Base-by-base conservation (phyloP, 129 eudicot genomes). In the Sambucus nigra region DNA sequence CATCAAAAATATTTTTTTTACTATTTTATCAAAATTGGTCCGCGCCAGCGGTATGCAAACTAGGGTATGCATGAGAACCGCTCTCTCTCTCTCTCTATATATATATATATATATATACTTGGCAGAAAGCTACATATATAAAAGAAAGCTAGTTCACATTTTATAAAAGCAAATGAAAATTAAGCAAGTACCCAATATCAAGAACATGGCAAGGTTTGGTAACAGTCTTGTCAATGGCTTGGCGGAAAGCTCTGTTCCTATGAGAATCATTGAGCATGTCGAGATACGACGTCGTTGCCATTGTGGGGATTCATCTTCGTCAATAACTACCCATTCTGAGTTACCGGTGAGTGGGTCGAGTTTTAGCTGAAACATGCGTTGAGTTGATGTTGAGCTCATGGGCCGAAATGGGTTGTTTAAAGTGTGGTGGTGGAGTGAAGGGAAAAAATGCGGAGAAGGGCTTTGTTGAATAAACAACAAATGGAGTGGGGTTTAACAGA, bases 251-350 rank as follows among this genome's bases (percentile, higher is more conserved):
- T 53, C 47, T 66, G 76, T 89, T 89, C 47, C 97, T 75, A 0
- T 65, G 63, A 16, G 77, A 42, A 32, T 89, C 97, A 25, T 84
- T 88, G 57, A 88, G 97, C 97, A 88, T 88, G 63, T 88, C 95
- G 14, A 84, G 93, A 56, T 88, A 88, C 51, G 82, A 84, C 38
- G 97, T 88, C 16, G 75, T 65, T 1, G 81, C 88, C 32, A 88
- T 38, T 21, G 59, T 7, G 57, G 38, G 19, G 59, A 49, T 16
- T 61, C 80, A 17, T 75, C 66, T 27, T 80, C 95, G 53, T 84
- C 80, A 25, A 88, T 74, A 32, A 88, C 76, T 54, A 88, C 64
- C 97, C 97, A 88, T 60, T 88, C 94, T 3, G 94, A 83, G 57
- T 77, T 75, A n/a, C 97, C 97, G 33, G 94, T 66, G 42, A 88